Evolutionary conservation across 176 grass and related monocot genomes (phyloP).

Genomic region (Miscanthus lutarioriparius): DNA sequence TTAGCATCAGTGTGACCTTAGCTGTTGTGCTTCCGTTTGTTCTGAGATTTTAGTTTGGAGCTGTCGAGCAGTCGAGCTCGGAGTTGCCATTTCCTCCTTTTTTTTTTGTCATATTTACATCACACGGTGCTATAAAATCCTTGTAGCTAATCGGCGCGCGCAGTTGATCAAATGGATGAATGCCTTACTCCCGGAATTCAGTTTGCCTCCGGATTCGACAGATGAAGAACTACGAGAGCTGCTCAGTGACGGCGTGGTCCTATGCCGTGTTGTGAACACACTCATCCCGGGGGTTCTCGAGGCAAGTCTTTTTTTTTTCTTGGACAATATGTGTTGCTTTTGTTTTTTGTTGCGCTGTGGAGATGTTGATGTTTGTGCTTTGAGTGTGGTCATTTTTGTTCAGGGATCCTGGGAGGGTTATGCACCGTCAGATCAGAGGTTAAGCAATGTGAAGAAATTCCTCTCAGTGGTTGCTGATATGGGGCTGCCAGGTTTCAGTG

Average conservation of each 20-base stretch:
- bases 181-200: conserved; percentile 57
- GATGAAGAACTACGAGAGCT: conserved; percentile 71
- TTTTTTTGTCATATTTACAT: neutral
- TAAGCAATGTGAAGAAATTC: conserved; percentile 68
- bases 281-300: conserved; percentile 53
- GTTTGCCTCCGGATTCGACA: conserved; percentile 49
- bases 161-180: conserved; percentile 74
- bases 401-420: conserved; percentile 49
- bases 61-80: neutral
- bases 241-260: conserved; percentile 58
- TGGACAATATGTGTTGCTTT: neutral
- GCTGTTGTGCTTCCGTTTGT: neutral
- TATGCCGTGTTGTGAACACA: conserved; percentile 54
- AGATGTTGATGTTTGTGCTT: conserved; percentile 27
- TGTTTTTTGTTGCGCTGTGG: neutral
- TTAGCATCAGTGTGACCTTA: no score
- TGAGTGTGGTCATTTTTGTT: conserved; percentile 1
- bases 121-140: neutral
- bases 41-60: conserved; percentile 14
- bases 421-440: conserved; percentile 43
- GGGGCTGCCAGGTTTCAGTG: conserved; percentile 66
- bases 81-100: neutral
- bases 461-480: conserved; percentile 66
- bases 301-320: conserved; percentile 23
- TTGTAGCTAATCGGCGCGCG: conserved; percentile 51